Percentiles rank a stretch among this genome's conserved stretches.
phyloP scores from a whole-genome alignment of 331 rosid species.

The Cucumis variabilis region DNA sequence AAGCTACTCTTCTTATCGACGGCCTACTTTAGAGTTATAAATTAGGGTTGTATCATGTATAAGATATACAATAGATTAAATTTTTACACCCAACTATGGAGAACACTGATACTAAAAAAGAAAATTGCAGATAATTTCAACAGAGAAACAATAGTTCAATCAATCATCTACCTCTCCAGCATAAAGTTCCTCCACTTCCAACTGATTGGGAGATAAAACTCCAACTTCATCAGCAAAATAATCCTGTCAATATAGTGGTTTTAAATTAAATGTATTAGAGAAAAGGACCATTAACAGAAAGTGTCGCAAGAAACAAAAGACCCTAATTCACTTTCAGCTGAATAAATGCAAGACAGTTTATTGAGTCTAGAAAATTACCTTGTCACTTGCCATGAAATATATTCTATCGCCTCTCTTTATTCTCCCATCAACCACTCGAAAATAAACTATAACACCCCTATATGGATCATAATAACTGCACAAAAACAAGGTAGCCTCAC shows the following conservation, averaged over 20 bases:
- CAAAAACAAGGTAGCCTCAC: not conserved
- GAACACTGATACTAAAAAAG: no score
- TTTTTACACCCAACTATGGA: no score
- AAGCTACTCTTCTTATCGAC: no score
- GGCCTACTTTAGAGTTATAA: no score
- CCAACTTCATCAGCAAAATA: conserved; percentile 94
- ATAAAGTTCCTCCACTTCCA: conserved; percentile 70
- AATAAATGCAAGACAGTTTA: not conserved
- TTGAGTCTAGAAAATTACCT: conserved; percentile 47
- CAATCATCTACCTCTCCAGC: conserved; percentile 81
- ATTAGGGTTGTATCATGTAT: no score
- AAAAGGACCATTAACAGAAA: conserved; percentile 10
- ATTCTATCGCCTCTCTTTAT: conserved; percentile 93
- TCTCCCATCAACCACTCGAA: conserved; percentile 86
- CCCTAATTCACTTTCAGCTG: no score
- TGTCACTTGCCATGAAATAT: conserved; percentile 87
- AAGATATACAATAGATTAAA: no score
- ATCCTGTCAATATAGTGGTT: conserved; percentile 45
- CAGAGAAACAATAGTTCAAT: not conserved
- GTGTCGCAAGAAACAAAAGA: not conserved
- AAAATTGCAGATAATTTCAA: no score
- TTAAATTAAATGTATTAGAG: conserved; percentile 2
- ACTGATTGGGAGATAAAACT: conserved; percentile 88
- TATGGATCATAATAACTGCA: conserved; percentile 95
- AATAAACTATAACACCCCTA: conserved; percentile 91